Evolutionary conservation across 2,329 filamentous ascomycete species (phyloP).

Genomic region (Clarireedia hainanense): DNA sequence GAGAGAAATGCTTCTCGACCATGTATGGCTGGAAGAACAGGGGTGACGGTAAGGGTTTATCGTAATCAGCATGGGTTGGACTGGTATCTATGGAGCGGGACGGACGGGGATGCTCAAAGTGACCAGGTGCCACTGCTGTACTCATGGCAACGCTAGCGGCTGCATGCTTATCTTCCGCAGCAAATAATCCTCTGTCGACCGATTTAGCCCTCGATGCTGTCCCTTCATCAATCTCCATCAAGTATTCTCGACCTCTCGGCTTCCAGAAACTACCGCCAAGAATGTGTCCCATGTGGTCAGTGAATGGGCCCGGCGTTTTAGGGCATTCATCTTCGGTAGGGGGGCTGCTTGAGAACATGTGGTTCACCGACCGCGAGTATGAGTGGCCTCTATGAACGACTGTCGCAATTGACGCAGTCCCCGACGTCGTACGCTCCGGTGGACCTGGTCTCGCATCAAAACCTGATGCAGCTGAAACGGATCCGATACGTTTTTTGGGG

Average conservation of each 20-base stretch:
- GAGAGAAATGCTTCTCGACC: slow-evolving; percentile 17
- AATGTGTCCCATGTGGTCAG: slow-evolving; percentile 23
- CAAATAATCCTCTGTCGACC: slow-evolving; percentile 53
- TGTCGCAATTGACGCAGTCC: slow-evolving; percentile 27
- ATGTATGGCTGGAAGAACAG: slow-evolving; percentile 25
- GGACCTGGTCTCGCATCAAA: slow-evolving; percentile 33
- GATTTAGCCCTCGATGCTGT: slow-evolving; percentile 51
- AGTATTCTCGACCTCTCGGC: slow-evolving; percentile 15
- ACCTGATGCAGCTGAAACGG: slow-evolving; percentile 30
- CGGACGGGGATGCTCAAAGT: slow-evolving; percentile 19
- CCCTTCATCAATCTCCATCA: slow-evolving; percentile 33
- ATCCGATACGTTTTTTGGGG: slow-evolving; percentile 23
- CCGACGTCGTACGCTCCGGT: slow-evolving; percentile 28
- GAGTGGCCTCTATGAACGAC: slow-evolving; percentile 26
- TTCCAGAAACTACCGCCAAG: slow-evolving; percentile 22
- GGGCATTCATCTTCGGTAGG: slow-evolving; percentile 12
- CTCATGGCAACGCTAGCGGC: slow-evolving; percentile 57
- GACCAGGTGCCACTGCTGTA: slow-evolving; percentile 54
- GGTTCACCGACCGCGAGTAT: slow-evolving; percentile 31
- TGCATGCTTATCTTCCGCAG: slow-evolving; percentile 54
- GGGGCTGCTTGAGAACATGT: slow-evolving; percentile 7
- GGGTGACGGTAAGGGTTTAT: slow-evolving; percentile 23
- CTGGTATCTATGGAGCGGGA: slow-evolving; percentile 20
- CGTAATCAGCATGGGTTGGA: slow-evolving; percentile 13
- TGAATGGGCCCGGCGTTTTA: slow-evolving; percentile 20